Conservation (phyloP, 2,329 filamentous ascomycete genomes). For the Talaromyces sp. region DNA sequence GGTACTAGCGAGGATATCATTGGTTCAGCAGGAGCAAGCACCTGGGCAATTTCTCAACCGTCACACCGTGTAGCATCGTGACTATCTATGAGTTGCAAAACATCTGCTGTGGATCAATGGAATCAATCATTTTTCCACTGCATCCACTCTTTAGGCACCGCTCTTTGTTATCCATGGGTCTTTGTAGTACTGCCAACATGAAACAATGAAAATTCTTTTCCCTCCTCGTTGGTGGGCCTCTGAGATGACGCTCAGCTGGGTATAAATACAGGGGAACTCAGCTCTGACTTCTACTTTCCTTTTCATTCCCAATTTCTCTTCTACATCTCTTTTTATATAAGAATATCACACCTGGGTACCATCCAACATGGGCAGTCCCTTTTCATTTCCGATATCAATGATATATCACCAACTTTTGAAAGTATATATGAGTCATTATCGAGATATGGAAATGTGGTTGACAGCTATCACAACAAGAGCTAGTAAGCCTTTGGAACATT, state of each 20-base stretch:
- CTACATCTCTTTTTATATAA: background rate
- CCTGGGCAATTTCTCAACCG: background rate
- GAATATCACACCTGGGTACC: background rate
- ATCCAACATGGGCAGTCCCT: background rate
- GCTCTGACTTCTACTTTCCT: background rate
- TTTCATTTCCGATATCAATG: background rate
- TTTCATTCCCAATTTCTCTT: background rate
- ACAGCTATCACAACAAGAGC: too few species aligned
- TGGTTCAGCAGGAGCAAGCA: background rate
- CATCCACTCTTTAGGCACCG: background rate
- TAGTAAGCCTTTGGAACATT: too few species aligned
- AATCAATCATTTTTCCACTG: background rate
- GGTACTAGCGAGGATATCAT: background rate
- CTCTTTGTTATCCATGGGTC: too few species aligned
- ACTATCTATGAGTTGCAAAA: background rate
- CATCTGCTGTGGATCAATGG: background rate
- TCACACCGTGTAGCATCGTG: background rate
- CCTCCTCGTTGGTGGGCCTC: background rate
- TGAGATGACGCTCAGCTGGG: background rate
- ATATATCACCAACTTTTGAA: too few species aligned
- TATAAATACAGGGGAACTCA: background rate
- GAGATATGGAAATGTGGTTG: too few species aligned
- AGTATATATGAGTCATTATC: too few species aligned
- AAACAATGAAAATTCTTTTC: background rate
- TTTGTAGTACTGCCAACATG: background rate